Percentiles rank a stretch among this genome's conserved stretches.
phyloP scores from a whole-genome alignment of 192 early-diverging fungal genomes.

The Obelidium mucronatum region DNA sequence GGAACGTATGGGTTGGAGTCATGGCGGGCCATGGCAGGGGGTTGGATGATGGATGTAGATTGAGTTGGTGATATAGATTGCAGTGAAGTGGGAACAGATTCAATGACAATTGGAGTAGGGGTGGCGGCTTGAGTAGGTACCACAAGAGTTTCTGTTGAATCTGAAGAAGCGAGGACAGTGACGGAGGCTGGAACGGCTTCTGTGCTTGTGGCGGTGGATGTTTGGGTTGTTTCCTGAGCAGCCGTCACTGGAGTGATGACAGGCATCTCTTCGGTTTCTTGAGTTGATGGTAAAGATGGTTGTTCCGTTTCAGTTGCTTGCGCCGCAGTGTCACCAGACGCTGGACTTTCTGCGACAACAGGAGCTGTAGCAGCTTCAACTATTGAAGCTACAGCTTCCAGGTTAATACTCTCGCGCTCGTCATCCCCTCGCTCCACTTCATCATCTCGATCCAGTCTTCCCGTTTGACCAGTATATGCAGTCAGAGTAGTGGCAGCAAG shows the following conservation, averaged over 20 bases:
- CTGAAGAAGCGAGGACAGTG: background rate
- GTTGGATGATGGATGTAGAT: background rate
- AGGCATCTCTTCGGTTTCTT: too few relatives aligned
- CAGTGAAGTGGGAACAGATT: background rate
- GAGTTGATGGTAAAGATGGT: too few relatives aligned
- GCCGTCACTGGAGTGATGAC: too few relatives aligned
- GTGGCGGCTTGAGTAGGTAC: background rate
- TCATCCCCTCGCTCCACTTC: background rate
- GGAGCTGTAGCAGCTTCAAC: background rate
- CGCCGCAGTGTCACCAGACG: too few relatives aligned
- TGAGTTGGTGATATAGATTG: background rate
- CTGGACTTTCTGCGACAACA: too few relatives aligned
- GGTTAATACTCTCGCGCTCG: background rate
- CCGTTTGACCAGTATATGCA: background rate
- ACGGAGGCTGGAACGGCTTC: background rate
- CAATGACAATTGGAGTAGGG: background rate
- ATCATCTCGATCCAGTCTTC: background rate
- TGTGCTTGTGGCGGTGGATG: too few relatives aligned
- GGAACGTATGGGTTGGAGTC: conserved; percentile 24
- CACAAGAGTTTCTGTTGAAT: background rate
- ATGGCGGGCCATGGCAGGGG: conserved; percentile 29
- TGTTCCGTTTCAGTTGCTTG: too few relatives aligned
- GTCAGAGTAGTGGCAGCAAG: background rate
- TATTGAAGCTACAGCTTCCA: background rate
- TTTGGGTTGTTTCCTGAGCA: too few relatives aligned